Conservation (phyloP, 176 grass and related monocot species). For the Raddia distichophylla region DNA sequence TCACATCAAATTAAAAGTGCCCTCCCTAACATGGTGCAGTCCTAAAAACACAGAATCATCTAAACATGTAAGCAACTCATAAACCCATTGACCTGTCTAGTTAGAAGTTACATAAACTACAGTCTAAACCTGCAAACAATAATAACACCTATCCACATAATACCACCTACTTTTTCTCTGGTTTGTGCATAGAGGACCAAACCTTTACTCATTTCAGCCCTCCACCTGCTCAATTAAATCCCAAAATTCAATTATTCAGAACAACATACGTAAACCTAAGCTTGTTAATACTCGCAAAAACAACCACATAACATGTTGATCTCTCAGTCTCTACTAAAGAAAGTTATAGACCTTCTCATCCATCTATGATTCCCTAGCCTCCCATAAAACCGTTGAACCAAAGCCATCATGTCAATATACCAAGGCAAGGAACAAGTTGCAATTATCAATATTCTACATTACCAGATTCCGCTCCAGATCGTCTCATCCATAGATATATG, state of each 20-base stretch:
- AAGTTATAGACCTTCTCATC: not conserved
- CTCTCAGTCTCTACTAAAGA: not conserved
- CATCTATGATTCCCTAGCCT: not conserved
- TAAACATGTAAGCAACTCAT: constrained; percentile 3
- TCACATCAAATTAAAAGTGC: not conserved
- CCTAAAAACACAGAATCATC: constrained; percentile 9
- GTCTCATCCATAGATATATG: no score
- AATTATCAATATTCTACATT: not conserved
- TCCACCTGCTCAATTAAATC: not conserved
- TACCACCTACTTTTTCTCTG: not conserved
- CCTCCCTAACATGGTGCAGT: not conserved
- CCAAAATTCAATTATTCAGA: not conserved
- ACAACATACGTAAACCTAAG: not conserved
- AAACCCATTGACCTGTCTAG: not conserved
- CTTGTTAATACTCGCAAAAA: not conserved
- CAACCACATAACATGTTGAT: not conserved
- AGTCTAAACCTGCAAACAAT: not conserved
- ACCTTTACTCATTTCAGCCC: not conserved
- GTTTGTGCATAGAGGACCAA: not conserved
- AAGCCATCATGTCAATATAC: not conserved
- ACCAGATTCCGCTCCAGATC: not conserved
- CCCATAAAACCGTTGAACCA: not conserved
- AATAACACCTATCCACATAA: not conserved
- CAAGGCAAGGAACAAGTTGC: not conserved
- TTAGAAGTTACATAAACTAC: not conserved